Evolutionary conservation across 768 basidiomycete genomes (phyloP).

Genomic region (Boletus rufocinnamomeus): DNA sequence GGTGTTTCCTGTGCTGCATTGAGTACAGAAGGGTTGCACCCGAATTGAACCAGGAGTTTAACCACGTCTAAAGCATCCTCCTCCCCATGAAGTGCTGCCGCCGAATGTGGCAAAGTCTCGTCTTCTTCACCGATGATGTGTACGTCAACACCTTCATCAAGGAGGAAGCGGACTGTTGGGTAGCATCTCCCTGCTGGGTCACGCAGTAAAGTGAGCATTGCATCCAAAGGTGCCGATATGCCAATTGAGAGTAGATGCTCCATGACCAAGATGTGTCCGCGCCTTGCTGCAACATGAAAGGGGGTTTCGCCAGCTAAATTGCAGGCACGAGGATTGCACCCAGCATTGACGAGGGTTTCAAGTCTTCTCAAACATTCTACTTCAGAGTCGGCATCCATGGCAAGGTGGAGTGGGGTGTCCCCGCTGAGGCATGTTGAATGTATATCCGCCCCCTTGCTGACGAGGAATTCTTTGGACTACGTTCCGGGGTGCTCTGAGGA

Average conservation of each 20-base stretch:
- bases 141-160: neutral
- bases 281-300: neutral
- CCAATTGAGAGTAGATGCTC: neutral
- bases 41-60: neutral
- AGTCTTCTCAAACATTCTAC: too few species aligned
- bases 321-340: too few species aligned
- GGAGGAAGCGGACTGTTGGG: neutral
- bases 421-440: neutral
- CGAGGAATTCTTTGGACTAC: neutral
- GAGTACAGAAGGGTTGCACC: neutral
- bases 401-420: neutral
- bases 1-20: neutral
- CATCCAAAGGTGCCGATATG: neutral
- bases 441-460: neutral
- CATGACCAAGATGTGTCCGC: neutral
- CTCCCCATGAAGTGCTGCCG: neutral
- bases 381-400: neutral
- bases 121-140: neutral
- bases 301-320: neutral
- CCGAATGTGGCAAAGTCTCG: neutral
- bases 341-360: too few species aligned
- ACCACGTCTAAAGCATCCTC: neutral
- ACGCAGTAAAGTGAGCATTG: neutral
- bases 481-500: too few species aligned
- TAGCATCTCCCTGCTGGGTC: neutral